Evolutionary conservation across 495 filamentous ascomycete species (phyloP).

Genomic region (Aspergillus ellipticus): DNA sequence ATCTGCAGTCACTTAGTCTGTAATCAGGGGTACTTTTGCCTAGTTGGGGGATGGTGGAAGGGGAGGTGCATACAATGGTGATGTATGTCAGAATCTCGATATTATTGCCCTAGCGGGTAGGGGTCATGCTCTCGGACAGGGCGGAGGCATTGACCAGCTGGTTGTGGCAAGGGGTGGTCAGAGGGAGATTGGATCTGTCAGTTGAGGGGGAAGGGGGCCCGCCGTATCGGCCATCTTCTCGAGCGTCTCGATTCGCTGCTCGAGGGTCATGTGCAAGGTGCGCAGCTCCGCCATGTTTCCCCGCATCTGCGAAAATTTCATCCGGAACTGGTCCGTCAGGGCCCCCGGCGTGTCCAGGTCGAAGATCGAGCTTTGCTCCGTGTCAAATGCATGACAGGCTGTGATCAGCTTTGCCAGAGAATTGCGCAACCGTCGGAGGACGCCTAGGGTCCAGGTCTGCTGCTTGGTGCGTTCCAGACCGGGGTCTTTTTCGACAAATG

Average conservation of each 20-base stretch:
- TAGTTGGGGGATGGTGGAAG: too few species aligned
- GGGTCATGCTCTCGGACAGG: slow-evolving; percentile 16
- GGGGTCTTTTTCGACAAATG: slow-evolving; percentile 1
- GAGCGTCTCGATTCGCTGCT: slow-evolving; percentile 4
- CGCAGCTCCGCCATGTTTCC: not conserved
- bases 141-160: slow-evolving; percentile 22
- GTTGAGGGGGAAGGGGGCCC: not conserved
- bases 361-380: not conserved
- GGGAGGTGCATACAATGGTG: slow-evolving; percentile 13
- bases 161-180: not conserved
- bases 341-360: not conserved
- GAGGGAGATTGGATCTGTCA: not conserved
- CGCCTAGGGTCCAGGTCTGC: not conserved
- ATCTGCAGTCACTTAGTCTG: slow-evolving; percentile 11
- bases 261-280: not conserved
- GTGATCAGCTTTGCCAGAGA: not conserved
- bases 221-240: slow-evolving; percentile 6
- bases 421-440: not conserved
- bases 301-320: not conserved
- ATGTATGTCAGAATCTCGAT: slow-evolving; percentile 18
- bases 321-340: not conserved
- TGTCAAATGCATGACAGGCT: not conserved
- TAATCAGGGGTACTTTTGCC: slow-evolving; percentile 1
- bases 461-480: slow-evolving; percentile 1
- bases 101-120: slow-evolving; percentile 19